Conservation (phyloP, 805 yeast genomes). For the Yarrowia sp. region DNA sequence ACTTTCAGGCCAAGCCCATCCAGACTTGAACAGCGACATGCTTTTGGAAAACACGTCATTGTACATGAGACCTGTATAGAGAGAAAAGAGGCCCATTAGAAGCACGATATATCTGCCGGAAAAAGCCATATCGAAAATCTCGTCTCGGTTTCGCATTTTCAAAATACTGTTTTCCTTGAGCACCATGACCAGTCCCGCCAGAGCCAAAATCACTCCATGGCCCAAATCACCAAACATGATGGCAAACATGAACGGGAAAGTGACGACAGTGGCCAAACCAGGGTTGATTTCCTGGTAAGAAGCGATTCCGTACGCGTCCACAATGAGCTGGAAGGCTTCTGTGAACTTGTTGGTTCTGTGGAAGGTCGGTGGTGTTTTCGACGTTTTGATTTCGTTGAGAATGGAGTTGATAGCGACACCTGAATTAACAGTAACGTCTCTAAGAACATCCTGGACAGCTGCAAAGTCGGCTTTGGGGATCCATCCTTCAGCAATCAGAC, state of each 20-base stretch:
- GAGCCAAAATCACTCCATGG: constrained; percentile 79
- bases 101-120: constrained; percentile 86
- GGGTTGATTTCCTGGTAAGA: constrained; percentile 94
- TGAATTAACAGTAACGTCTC: constrained; percentile 54
- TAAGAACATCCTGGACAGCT: constrained; percentile 57
- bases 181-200: constrained; percentile 70
- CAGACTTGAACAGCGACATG: constrained; percentile 79
- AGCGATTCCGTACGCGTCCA: constrained; percentile 94
- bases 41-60: constrained; percentile 92
- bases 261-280: constrained; percentile 87
- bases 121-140: constrained; percentile 94
- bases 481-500: constrained; percentile 98
- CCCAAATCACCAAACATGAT: constrained; percentile 99
- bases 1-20: constrained; percentile 85
- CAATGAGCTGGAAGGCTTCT: constrained; percentile 84
- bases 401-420: constrained; percentile 46
- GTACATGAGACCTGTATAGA: constrained; percentile 91
- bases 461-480: constrained; percentile 72
- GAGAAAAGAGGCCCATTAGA: constrained; percentile 93
- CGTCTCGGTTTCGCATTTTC: constrained; percentile 66
- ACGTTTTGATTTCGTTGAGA: constrained; percentile 63
- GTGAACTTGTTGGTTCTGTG: constrained; percentile 92
- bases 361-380: constrained; percentile 87
- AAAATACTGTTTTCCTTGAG: constrained; percentile 67
- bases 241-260: constrained; percentile 98